Base-by-base conservation (phyloP, 768 basidiomycete genomes). In the Austroboletus festivus region DNA sequence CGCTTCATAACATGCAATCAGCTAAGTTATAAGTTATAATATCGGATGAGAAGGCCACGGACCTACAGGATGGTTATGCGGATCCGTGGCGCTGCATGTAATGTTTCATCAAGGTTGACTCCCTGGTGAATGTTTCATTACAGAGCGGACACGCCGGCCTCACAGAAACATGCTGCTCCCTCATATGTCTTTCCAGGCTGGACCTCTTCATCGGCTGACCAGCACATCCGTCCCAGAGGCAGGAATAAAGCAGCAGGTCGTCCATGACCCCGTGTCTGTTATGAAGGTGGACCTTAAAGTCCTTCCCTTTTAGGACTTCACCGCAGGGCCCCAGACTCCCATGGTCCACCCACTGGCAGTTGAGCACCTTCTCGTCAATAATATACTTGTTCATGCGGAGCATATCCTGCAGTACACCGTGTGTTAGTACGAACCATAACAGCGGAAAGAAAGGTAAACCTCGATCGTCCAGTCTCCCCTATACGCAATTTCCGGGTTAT, bases 121-220 rank as follows among this genome's bases (percentile, higher is more conserved):
- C 47, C 46, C 56, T 55, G 12, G 55, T 44, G 34, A 54, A 54
- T 3, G 28, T 31, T 0, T 9, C 5, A 2, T 0, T 0, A n/a
- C 57, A 59, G 1, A 0, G 0, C 0, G 47, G 50, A 9, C 59
- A 60, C 0, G 46, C 39, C 59, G 59, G 61, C 11, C 5, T 47
- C 2, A 15, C 45, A 0, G 54, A 45, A 12, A 55, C 8, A 21
- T 60, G 59, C 2, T 41, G 48, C 1, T 61, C 59, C 0, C 9
- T 38, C 2, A 42, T 1, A 15, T 60, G 59, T 0, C 59, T 34
- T 10, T 50, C 48, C 4, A 60, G 50, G 23, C 45, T 50, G 0
- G 51, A 5, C 24, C 3, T 51, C 37, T 3, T 39, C 60, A 62
- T 56, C 1, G 38, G 33, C 2, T 0, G 0, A 10, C 1, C 33